Evolutionary conservation across 78 protist species (phyloP), one percentile per base, ranked within the genome.

Genomic region (Diacronema lutheri): DNA sequence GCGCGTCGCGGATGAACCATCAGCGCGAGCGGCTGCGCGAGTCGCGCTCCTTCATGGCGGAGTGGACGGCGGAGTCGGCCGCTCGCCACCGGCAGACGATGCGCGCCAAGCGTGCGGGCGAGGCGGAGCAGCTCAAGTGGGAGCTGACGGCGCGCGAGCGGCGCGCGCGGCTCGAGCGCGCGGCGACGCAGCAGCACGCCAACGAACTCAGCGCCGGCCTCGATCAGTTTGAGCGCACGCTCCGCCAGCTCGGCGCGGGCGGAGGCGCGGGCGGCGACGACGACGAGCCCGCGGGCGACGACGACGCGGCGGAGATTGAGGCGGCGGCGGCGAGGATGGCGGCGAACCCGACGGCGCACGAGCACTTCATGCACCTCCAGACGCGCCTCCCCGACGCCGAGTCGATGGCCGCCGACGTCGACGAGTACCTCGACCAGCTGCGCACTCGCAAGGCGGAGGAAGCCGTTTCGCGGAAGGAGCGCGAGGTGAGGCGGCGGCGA

Each of bases 401-500:
- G 38, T 0, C 61, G 61, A 40, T 72, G 80, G 60, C 44, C 19
- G 80, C 62, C 40, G 57, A 61, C 33, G 66, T 60, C 31, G 46
- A 40, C 46, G 76, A 9, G 50, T 64, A 64, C 76, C 40, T 81
- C 16, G 60, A 2, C 46, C 16, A 46, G 74, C 68, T 81, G 25
- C 25, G 35, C 41, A 26, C 21, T 62, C 73, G 76, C 11, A 46
- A 33, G 74, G 13, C 6, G 23, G 85, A 81, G 76, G 85, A 81
- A 41, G 55, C 10, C 9, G 57, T 14, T 21, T n/a, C 64, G 7
- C 85, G 85, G 19, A 35, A n/a, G 62, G 85, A 81, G 85, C 85
- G 85, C 23, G 85, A 81, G 60, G 11, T 37, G 85, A 74, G 85
- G 7, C 85, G 85, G 60, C 85, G 85, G 58, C 64, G 64, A 64